These are phyloP conservation scores for Acacia concinna DNA, from an alignment of 331 rosid species.

Conservation along the genomic window DNA sequence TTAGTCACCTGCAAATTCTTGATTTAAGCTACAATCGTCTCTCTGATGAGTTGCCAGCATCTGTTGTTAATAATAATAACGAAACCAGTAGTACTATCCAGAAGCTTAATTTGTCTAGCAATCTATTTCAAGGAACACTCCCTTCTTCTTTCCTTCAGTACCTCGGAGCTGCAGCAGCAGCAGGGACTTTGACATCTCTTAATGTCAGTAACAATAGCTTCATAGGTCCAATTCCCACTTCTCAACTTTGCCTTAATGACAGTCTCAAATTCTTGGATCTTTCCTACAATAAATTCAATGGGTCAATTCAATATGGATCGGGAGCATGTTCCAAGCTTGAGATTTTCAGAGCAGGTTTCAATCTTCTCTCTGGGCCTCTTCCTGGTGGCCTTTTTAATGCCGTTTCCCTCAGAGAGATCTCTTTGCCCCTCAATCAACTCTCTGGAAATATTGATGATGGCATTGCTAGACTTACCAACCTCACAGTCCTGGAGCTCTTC, in stretches of 20 bases:
- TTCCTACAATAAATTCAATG: conserved; percentile 62
- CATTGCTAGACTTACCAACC: conserved; percentile 50
- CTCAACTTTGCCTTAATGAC: conserved; percentile 42
- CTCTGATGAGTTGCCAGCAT: conserved; percentile 45
- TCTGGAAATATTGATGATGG: conserved; percentile 53
- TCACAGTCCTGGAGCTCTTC: conserved; percentile 69
- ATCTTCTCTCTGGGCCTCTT: conserved; percentile 53
- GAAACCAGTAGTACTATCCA: conserved; percentile 25
- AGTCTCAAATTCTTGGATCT: conserved; percentile 58
- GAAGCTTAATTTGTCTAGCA: conserved; percentile 73
- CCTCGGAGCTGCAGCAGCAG: conserved; percentile 37
- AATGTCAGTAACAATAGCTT: conserved; percentile 83
- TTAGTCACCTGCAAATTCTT: conserved; percentile 47
- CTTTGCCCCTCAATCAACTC: conserved; percentile 61
- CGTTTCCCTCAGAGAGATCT: conserved; percentile 50
- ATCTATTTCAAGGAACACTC: conserved; percentile 55
- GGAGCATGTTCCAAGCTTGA: conserved; percentile 65
- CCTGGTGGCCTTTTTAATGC: conserved; percentile 64
- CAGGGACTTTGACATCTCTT: conserved; percentile 53
- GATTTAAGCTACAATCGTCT: conserved; percentile 77
- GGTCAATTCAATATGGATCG: conserved; percentile 49
- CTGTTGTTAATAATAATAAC: background rate
- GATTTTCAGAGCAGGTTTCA: conserved; percentile 74
- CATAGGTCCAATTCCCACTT: conserved; percentile 59
- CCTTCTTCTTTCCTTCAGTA: conserved; percentile 50